phyloP scores from a whole-genome alignment of 1,284 basidiomycete genomes.

The Sanghuangporus baumii region DNA sequence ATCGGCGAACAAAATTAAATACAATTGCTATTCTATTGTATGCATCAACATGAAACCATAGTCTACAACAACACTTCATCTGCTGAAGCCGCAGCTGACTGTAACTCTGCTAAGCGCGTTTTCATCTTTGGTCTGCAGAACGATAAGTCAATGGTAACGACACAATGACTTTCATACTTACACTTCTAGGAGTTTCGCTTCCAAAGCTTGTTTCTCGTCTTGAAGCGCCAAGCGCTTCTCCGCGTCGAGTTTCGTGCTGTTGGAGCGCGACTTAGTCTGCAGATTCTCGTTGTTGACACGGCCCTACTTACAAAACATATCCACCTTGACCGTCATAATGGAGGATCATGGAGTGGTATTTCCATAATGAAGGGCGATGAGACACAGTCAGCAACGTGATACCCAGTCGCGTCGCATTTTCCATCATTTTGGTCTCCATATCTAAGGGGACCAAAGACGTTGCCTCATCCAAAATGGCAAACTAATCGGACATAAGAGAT shows the following conservation, averaged over 20 bases:
- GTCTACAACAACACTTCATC: not conserved
- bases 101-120: constrained; percentile 42
- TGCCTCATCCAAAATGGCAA: constrained; percentile 95
- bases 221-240: constrained; percentile 89
- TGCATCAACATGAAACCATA: not conserved
- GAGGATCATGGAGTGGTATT: constrained; percentile 89
- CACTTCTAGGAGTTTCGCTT: constrained; percentile 78
- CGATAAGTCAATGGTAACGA: too few species aligned
- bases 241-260: constrained; percentile 83
- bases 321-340: constrained; percentile 84
- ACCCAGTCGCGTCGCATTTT: constrained; percentile 80
- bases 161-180: constrained; percentile 32
- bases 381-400: constrained; percentile 91
- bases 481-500: constrained; percentile 42
- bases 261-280: constrained; percentile 4
- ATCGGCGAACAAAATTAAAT: not conserved
- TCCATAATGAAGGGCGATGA: constrained; percentile 91
- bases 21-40: not conserved
- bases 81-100: constrained; percentile 20
- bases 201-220: constrained; percentile 87
- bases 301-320: constrained; percentile 70
- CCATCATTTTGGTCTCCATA: constrained; percentile 95
- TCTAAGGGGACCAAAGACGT: constrained; percentile 92
- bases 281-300: constrained; percentile 6
- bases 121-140: constrained; percentile 39